Evolutionary conservation across 805 yeast genomes (phyloP).

Genomic region (Starmerella potacharoeniae): DNA sequence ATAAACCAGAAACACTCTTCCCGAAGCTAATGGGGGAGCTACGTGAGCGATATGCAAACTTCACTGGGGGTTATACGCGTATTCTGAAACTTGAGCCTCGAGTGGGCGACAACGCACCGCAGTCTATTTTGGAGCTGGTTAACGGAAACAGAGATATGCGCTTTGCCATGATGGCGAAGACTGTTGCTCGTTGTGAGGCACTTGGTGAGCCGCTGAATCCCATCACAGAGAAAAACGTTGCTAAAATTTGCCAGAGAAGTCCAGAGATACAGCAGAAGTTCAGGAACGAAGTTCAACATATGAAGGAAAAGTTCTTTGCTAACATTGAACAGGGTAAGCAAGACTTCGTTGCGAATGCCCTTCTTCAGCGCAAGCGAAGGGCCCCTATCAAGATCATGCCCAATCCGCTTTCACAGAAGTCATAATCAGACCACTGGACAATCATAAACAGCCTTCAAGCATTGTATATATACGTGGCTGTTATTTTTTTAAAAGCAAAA

Average conservation of each 20-base stretch:
- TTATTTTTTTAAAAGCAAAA: background rate
- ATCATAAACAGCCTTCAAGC: background rate
- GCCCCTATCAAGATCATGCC: slow-evolving; percentile 14
- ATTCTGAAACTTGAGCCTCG: slow-evolving; percentile 75
- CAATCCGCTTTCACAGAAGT: slow-evolving; percentile 5
- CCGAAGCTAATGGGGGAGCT: slow-evolving; percentile 61
- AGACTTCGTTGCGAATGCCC: background rate
- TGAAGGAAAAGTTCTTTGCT: slow-evolving; percentile 33
- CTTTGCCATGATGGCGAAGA: slow-evolving; percentile 66
- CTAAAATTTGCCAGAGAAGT: slow-evolving; percentile 37
- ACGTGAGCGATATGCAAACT: slow-evolving; percentile 46
- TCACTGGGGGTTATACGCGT: slow-evolving; percentile 79
- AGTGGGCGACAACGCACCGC: slow-evolving; percentile 80
- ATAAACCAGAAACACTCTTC: slow-evolving; percentile 37
- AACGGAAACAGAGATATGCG: slow-evolving; percentile 63
- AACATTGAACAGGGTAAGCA: slow-evolving; percentile 6
- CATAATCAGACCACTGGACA: too few relatives aligned
- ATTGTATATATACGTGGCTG: background rate
- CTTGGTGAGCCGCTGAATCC: slow-evolving; percentile 45
- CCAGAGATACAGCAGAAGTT: slow-evolving; percentile 45
- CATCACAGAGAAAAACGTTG: slow-evolving; percentile 47
- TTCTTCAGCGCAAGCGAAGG: slow-evolving; percentile 3
- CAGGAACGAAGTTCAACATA: slow-evolving; percentile 47
- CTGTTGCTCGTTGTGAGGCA: slow-evolving; percentile 66
- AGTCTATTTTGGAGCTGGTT: slow-evolving; percentile 76